Evolutionary conservation across 2,329 filamentous ascomycete species (phyloP).

Genomic region (Trichoderma semiorbis): DNA sequence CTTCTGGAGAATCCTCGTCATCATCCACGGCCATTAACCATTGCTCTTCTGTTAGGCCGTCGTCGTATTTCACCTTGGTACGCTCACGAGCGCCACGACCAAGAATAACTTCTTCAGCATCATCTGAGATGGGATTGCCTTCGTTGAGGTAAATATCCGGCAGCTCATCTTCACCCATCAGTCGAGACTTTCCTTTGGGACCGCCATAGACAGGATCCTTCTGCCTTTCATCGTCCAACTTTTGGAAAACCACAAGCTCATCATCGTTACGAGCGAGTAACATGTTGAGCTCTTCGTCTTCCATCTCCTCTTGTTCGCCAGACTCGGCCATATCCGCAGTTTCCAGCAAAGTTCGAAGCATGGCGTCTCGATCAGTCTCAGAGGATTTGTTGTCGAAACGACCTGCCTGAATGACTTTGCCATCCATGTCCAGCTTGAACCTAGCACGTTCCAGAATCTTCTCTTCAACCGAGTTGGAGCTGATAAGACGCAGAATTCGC

Average conservation of each 20-base stretch:
- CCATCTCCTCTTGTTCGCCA: slow-evolving; percentile 91
- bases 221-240: slow-evolving; percentile 73
- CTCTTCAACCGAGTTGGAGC: slow-evolving; percentile 94
- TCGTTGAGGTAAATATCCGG: slow-evolving; percentile 93
- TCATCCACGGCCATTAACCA: slow-evolving; percentile 98
- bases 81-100: slow-evolving; percentile 94
- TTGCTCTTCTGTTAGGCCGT: slow-evolving; percentile 96
- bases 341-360: slow-evolving; percentile 90
- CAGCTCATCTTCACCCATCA: slow-evolving; percentile 83
- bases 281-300: slow-evolving; percentile 94
- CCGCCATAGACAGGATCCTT: slow-evolving; percentile 69
- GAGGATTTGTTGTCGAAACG: slow-evolving; percentile 99
- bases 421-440: slow-evolving; percentile 98
- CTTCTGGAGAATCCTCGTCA: slow-evolving; percentile 90
- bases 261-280: slow-evolving; percentile 86
- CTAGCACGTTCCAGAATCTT: slow-evolving; percentile 96
- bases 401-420: slow-evolving; percentile 98
- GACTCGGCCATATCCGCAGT: slow-evolving; percentile 67
- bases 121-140: slow-evolving; percentile 74
- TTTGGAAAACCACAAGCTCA: slow-evolving; percentile 74
- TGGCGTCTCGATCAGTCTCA: slow-evolving; percentile 94
- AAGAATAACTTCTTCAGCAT: slow-evolving; percentile 68
- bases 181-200: slow-evolving; percentile 66
- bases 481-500: slow-evolving; percentile 91
- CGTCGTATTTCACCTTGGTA: slow-evolving; percentile 91